These are phyloP conservation scores for Dendrobium nobile DNA, from an alignment of 106 monocot species.

Conservation along the genomic window DNA sequence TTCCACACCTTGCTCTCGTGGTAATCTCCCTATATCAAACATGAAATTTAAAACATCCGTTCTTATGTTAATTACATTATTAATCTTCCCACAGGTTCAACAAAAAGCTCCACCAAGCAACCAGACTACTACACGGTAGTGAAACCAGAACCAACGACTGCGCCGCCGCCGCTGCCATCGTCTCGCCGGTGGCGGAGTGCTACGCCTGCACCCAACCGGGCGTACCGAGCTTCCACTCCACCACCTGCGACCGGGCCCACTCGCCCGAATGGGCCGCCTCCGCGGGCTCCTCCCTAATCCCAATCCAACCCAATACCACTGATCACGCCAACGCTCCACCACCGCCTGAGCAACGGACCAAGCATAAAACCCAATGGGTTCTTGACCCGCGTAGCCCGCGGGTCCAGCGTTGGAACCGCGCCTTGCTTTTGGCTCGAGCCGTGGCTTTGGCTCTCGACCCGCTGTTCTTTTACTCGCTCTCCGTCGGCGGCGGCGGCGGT, in stretches of 20 bases:
- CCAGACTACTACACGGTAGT: neutral
- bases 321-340: neutral
- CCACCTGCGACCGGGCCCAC: slow-evolving; percentile 48
- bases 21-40: neutral
- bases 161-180: neutral
- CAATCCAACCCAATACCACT: slow-evolving; percentile 39
- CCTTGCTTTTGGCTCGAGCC: slow-evolving; percentile 57
- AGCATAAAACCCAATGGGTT: slow-evolving; percentile 37
- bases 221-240: slow-evolving; percentile 69
- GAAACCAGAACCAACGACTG: neutral
- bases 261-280: slow-evolving; percentile 54
- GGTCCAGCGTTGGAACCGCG: slow-evolving; percentile 72
- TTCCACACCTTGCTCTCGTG: slow-evolving; percentile 9
- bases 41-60: too few species aligned
- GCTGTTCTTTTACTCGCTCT: slow-evolving; percentile 86
- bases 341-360: neutral
- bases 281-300: slow-evolving; percentile 82
- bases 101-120: neutral
- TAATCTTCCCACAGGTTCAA: neutral
- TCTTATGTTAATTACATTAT: neutral
- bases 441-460: slow-evolving; percentile 80
- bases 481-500: slow-evolving; percentile 27
- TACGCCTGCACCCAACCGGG: slow-evolving; percentile 73
- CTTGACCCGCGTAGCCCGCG: slow-evolving; percentile 74
- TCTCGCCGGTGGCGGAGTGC: slow-evolving; percentile 31